Base-by-base conservation (phyloP, 805 yeast genomes). In the Sugiyamaella marilandica region DNA sequence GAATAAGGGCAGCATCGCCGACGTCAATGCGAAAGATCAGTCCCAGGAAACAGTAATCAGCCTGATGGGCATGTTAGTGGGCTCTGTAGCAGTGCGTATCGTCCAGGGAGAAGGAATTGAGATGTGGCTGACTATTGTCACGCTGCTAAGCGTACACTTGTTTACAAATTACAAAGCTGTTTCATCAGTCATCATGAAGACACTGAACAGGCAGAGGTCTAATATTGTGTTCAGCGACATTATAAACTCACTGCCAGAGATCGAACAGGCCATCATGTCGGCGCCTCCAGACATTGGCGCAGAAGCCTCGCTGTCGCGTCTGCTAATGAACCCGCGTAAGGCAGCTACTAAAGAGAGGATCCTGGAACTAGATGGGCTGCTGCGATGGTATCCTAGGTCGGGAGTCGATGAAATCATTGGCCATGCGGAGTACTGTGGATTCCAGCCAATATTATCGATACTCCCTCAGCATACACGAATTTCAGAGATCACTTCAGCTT, bases 21-120 rank as follows among this genome's bases (percentile, higher is more conserved):
- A 68, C 51, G 71, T 68, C 19, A 64, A 64, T 44, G 72, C 72
- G 13, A 68, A 68, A 52, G 72, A 68, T 45, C 67, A 69, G 53
- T 60, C 67, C 9, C 72, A 68, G 59, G 72, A 68, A 50, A 69
- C 73, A 1, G 70, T 68, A 16, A 66, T 68, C 35, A 57, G 68
- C 14, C 53, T 69, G 29, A 29, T 67, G 57, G 72, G 73, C 14
- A 67, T 67, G 70, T 61, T 68, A 32, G 59, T 64, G 10, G 72
- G 72, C 24, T 57, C 71, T 5, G 41, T 66, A 3, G 59, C 67
- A 10, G 69, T 68, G 3, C 61, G 60, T 1, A 34, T 59, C 24
- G 65, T 63, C 14, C 53, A 52, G 32, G 64, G 64, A 1, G 65
- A 62, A 35, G 59, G 60, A 29, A 49, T 56, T 34, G 58, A 55